Conservation (phyloP, 305 asterid genomes). For the Solanum hybrid region DNA sequence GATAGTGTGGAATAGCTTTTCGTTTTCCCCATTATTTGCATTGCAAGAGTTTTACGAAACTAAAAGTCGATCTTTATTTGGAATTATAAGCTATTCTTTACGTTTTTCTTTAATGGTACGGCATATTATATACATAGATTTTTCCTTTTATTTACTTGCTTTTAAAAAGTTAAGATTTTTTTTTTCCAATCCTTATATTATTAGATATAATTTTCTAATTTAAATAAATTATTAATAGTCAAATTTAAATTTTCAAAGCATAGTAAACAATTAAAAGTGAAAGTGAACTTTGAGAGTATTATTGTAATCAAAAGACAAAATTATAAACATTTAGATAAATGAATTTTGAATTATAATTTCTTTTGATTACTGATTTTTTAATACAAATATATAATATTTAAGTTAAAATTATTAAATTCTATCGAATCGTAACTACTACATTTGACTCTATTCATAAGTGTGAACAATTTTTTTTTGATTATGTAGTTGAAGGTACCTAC, state of each 20-base stretch:
- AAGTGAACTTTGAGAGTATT: background rate
- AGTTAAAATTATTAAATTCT: no score
- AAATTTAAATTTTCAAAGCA: no score
- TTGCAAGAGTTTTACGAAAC: background rate
- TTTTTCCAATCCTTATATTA: no score
- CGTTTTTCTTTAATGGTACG: background rate
- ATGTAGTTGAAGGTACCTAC: no score
- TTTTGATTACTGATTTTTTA: background rate
- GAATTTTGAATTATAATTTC: background rate
- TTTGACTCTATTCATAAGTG: no score
- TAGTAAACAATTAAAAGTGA: background rate
- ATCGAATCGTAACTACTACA: accelerated
- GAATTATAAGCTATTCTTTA: background rate
- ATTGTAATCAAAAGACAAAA: background rate
- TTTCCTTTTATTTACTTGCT: background rate
- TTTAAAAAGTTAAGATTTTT: background rate
- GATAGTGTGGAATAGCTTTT: background rate
- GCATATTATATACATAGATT: background rate
- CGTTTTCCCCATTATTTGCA: background rate
- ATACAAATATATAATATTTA: no score
- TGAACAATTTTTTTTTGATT: no score
- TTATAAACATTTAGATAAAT: background rate
- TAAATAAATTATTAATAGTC: no score
- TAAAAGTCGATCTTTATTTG: background rate
- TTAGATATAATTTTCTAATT: no score